Evolutionary conservation across 1,139 yeast species (phyloP), one percentile per base, ranked within the genome.

Genomic region (Groenewaldozyma sp.): DNA sequence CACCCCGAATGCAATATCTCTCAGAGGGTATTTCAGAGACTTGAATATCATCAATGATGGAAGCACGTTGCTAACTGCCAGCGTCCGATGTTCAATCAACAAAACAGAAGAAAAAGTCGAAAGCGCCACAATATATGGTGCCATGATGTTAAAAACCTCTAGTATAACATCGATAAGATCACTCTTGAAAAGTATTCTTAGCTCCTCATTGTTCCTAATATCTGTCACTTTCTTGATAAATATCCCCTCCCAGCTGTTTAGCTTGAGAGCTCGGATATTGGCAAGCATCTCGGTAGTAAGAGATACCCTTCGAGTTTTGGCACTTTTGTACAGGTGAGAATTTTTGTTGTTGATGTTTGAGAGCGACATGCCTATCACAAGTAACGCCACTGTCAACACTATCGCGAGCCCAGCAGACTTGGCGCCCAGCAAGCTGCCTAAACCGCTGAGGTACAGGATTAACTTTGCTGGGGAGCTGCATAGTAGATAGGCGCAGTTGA

Each of bases 131-230:
- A 77, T 58, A 45, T 78, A 73, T 3, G 87, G 86, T 38, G 77
- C 76, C 47, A 77, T 63, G 16, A 69, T 66, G 86, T 86, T 80
- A 17, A 78, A 65, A 50, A 77, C 71, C 42, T 62, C 67, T 36
- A 74, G 70, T 21, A 67, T 49, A 14, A 77, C 76, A 35, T 38
- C 68, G 56, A 22, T 36, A 38, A 46, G 36, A 40, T 46, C 35
- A 44, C 76, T 69, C 39, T 67, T 75, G 51, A 71, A 76, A 60
- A 87, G 70, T 51, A 82, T 83, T 27, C 65, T 67, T 60, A 91
- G 73, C 63, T 93, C 98, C 53, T 79, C 76, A 36, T 82, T 83
- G 53, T 86, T 83, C 70, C 98, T 78, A 27, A 88, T 88, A 48
- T 69, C 69, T 29, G 44, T 39, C 24, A 62, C 47, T 40, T 73